Conservation (phyloP, 148 eudicot species). For the Spergularia bocconei region DNA sequence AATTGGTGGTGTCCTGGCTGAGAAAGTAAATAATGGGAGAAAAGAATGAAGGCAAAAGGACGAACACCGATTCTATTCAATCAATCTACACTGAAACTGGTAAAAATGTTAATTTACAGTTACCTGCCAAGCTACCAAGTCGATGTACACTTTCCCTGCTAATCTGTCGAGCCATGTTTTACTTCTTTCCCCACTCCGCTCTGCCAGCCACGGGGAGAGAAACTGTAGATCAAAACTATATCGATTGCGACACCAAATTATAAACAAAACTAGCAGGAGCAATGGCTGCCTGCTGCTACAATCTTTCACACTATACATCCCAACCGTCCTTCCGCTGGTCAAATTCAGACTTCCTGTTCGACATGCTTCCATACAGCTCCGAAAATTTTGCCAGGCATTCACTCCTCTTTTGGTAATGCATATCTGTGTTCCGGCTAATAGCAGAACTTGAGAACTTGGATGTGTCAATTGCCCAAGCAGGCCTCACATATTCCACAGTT, state of each 20-base stretch:
- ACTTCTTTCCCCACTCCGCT: background rate
- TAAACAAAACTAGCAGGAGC: slow-evolving; percentile 15
- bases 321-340: slow-evolving; percentile 72
- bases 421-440: slow-evolving; percentile 67
- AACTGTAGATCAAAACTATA: background rate
- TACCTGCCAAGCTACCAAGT: slow-evolving; percentile 7
- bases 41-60: slow-evolving; percentile 4
- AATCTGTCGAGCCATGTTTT: background rate
- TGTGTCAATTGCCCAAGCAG: slow-evolving; percentile 83
- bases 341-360: slow-evolving; percentile 53
- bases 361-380: slow-evolving; percentile 66
- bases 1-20: no score
- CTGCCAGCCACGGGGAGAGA: background rate
- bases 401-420: slow-evolving; percentile 74
- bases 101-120: slow-evolving; percentile 21
- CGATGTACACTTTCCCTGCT: background rate
- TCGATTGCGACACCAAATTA: background rate
- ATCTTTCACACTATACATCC: slow-evolving; percentile 63
- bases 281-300: slow-evolving; percentile 16
- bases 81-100: slow-evolving; percentile 18
- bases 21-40: background rate
- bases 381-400: slow-evolving; percentile 59
- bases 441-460: slow-evolving; percentile 80
- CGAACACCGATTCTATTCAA: slow-evolving; percentile 8
- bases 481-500: slow-evolving; percentile 77